A percentile compares a stretch with the other conserved stretches of the same genome.
phyloP scores from a whole-genome alignment of 2,329 filamentous ascomycete species.

The Cyphellophora europaea region DNA sequence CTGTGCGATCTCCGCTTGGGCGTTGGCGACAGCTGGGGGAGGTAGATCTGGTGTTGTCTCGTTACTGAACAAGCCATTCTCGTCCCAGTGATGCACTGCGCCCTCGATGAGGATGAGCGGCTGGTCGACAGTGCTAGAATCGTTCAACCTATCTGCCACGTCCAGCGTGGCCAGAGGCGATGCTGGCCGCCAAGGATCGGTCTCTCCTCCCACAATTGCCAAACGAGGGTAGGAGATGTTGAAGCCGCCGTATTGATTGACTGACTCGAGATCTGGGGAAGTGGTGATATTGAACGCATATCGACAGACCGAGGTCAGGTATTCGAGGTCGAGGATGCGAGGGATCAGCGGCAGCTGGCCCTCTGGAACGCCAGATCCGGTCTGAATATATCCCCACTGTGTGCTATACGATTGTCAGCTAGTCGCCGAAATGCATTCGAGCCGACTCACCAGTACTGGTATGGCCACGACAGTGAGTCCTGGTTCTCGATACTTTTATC shows the following conservation, averaged over 20 bases:
- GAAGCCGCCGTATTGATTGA: slow-evolving; percentile 72
- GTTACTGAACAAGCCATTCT: slow-evolving; percentile 38
- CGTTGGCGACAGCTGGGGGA: slow-evolving; percentile 41
- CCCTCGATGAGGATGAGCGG: slow-evolving; percentile 64
- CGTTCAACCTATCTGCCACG: slow-evolving; percentile 39
- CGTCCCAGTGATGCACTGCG: slow-evolving; percentile 75
- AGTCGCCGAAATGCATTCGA: too few species aligned
- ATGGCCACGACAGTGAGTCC: slow-evolving; percentile 42
- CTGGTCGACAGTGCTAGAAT: slow-evolving; percentile 49
- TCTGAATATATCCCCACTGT: slow-evolving; percentile 69
- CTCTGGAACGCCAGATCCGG: slow-evolving; percentile 58
- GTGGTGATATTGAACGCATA: slow-evolving; percentile 60
- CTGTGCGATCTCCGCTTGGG: slow-evolving; percentile 48
- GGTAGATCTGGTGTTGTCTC: slow-evolving; percentile 51
- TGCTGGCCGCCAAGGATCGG: slow-evolving; percentile 71
- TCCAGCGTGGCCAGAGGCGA: slow-evolving; percentile 57
- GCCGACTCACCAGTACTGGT: too few species aligned
- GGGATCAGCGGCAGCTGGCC: slow-evolving; percentile 62
- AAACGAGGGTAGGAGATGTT: slow-evolving; percentile 64
- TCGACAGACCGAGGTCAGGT: slow-evolving; percentile 52
- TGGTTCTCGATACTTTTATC: slow-evolving; percentile 35
- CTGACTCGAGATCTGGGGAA: slow-evolving; percentile 51
- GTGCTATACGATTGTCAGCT: too few species aligned
- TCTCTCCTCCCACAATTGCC: slow-evolving; percentile 66
- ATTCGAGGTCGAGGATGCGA: slow-evolving; percentile 57